phyloP scores from a whole-genome alignment of 2,329 filamentous ascomycete species.

The Diplocarpon mali region DNA sequence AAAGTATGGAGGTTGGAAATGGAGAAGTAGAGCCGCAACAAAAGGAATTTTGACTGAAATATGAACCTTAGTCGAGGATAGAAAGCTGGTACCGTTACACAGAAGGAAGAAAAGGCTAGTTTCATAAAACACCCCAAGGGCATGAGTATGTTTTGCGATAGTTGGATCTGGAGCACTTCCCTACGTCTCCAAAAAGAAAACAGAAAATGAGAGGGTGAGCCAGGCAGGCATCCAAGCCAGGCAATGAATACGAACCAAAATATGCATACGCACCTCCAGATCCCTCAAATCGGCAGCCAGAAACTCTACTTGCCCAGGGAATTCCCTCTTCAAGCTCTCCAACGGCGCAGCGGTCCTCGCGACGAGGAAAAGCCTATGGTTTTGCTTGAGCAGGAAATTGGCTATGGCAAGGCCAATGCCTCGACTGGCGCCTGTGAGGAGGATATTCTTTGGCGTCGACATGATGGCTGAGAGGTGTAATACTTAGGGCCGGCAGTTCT shows the following conservation, averaged over 20 bases:
- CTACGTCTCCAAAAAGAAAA: too few species aligned
- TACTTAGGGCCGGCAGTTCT: too few species aligned
- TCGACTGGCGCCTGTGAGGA: conserved; percentile 56
- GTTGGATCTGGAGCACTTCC: too few species aligned
- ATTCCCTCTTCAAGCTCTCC: conserved; percentile 38
- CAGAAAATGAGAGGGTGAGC: background rate
- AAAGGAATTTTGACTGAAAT: background rate
- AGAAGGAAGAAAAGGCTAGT: background rate
- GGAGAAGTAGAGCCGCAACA: background rate
- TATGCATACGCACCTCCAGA: conserved; percentile 32
- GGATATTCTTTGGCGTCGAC: conserved; percentile 45
- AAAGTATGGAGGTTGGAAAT: background rate
- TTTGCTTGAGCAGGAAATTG: conserved; percentile 38
- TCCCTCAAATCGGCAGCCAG: conserved; percentile 45
- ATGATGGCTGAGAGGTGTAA: background rate
- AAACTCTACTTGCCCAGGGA: conserved; percentile 43
- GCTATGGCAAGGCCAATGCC: conserved; percentile 50
- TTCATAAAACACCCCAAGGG: background rate
- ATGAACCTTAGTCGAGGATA: background rate
- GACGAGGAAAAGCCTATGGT: conserved; percentile 48
- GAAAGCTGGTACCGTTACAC: background rate
- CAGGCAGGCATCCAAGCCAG: background rate
- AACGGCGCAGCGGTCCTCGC: conserved; percentile 42
- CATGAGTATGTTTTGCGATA: too few species aligned
- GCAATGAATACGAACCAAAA: background rate